Conservation (phyloP, 1,284 basidiomycete genomes). For the Melampsora americana region DNA sequence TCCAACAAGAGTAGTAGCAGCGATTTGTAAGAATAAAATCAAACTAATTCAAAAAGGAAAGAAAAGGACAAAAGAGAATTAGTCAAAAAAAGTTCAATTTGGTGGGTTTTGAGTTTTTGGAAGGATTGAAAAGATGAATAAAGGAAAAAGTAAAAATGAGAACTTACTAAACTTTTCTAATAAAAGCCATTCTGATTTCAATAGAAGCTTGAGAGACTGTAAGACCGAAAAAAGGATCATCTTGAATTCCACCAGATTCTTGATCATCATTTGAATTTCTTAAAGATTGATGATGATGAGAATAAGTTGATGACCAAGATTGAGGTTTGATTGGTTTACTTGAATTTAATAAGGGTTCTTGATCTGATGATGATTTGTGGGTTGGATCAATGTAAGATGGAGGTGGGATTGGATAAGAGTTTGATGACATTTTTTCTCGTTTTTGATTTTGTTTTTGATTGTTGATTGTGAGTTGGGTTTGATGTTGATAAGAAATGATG, state of each 20-base stretch:
- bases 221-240: conserved; percentile 34
- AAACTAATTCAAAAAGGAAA: conserved; percentile 10
- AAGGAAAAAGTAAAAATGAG: background rate
- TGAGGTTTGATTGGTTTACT: conserved; percentile 11
- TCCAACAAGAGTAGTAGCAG: conserved; percentile 25
- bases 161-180: conserved; percentile 41
- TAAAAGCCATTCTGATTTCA: conserved; percentile 41
- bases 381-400: conserved; percentile 24
- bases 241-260: conserved; percentile 18
- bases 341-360: conserved; percentile 29
- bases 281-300: conserved; percentile 10
- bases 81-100: background rate
- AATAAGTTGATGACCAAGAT: conserved; percentile 8
- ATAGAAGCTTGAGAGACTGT: conserved; percentile 40
- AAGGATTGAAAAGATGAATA: background rate
- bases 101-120: background rate
- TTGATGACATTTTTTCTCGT: no score
- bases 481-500: no score
- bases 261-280: conserved; percentile 30
- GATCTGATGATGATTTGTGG: conserved; percentile 29
- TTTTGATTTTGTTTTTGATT: no score
- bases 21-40: conserved; percentile 42
- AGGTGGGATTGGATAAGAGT: conserved; percentile 19
- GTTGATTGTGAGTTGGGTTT: no score
- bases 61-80: background rate